A percentile compares a stretch with the other conserved stretches of the same genome.
These are phyloP conservation scores for Cercospora sp. DNA, from an alignment of 2,329 filamentous ascomycete genomes.

Conservation along the genomic window DNA sequence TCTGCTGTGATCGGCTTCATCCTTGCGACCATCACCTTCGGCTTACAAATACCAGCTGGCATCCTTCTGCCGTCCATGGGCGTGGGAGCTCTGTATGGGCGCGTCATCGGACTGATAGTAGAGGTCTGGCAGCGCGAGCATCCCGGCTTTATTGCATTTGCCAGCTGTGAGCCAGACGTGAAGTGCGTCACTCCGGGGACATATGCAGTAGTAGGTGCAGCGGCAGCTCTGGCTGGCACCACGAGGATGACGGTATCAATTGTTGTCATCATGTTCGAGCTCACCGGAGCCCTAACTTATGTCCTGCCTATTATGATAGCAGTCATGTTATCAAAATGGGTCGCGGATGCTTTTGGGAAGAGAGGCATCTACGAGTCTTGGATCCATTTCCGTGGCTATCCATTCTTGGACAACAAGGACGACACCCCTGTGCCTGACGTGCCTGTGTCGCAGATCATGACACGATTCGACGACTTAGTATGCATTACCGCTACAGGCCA, in stretches of 20 bases:
- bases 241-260: constrained; percentile 97
- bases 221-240: constrained; percentile 88
- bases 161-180: constrained; percentile 76
- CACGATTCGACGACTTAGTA: constrained; percentile 82
- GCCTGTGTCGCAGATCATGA: constrained; percentile 87
- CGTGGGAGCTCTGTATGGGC: constrained; percentile 85
- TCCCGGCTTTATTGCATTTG: constrained; percentile 74
- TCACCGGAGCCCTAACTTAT: constrained; percentile 92
- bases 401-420: constrained; percentile 89
- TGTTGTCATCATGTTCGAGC: constrained; percentile 98
- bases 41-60: constrained; percentile 88
- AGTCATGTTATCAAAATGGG: constrained; percentile 98
- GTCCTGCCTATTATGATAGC: constrained; percentile 98
- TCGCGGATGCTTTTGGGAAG: constrained; percentile 90
- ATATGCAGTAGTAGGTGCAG: constrained; percentile 94
- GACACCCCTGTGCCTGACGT: constrained; percentile 76
- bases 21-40: constrained; percentile 85
- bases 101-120: constrained; percentile 84
- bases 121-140: constrained; percentile 82
- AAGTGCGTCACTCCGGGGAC: constrained; percentile 91
- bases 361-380: constrained; percentile 96
- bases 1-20: constrained; percentile 82
- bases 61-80: constrained; percentile 96
- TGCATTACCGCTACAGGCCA: constrained; percentile 79
- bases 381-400: constrained; percentile 95